phyloP scores from a whole-genome alignment of 768 basidiomycete species.

The Collybia sordida region DNA sequence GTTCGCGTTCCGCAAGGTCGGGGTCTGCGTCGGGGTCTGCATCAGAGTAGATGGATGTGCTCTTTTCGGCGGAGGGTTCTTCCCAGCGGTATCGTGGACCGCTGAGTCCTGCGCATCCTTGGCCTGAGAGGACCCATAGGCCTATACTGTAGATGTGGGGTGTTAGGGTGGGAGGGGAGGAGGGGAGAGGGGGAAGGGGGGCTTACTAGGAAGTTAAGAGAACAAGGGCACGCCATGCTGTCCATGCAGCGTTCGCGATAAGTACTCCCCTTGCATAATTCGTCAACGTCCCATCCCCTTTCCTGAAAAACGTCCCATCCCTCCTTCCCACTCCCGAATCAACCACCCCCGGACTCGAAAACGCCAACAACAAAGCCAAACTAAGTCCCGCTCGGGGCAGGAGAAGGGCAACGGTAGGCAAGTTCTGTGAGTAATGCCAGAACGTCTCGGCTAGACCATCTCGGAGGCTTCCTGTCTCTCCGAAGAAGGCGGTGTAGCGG shows the following conservation, averaged over 20 bases:
- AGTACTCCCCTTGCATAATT: constrained; percentile 78
- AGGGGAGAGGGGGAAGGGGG: neutral
- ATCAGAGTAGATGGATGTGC: constrained; percentile 49
- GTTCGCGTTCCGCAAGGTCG: too few species aligned
- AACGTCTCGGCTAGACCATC: constrained; percentile 76
- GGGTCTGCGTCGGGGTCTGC: constrained; percentile 39
- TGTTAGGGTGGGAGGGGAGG: neutral
- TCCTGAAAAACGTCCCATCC: constrained; percentile 75
- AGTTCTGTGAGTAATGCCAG: constrained; percentile 82
- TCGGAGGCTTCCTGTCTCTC: constrained; percentile 43
- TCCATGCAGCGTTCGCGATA: constrained; percentile 79
- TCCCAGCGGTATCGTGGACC: constrained; percentile 86
- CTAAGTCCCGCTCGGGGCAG: constrained; percentile 80
- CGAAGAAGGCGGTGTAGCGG: constrained; percentile 66
- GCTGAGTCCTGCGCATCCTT: constrained; percentile 79
- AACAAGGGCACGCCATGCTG: constrained; percentile 71
- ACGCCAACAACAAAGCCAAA: constrained; percentile 69
- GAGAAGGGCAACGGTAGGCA: constrained; percentile 78
- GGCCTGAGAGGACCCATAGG: constrained; percentile 76
- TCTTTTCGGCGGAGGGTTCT: constrained; percentile 71
- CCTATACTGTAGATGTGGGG: constrained; percentile 50
- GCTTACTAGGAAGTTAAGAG: constrained; percentile 71
- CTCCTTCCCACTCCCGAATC: constrained; percentile 49
- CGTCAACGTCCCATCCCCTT: constrained; percentile 64
- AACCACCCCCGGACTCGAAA: constrained; percentile 49